These are phyloP conservation scores for Picea mariana DNA, from an alignment of 83 land plant genomes.

Conservation along the genomic window DNA sequence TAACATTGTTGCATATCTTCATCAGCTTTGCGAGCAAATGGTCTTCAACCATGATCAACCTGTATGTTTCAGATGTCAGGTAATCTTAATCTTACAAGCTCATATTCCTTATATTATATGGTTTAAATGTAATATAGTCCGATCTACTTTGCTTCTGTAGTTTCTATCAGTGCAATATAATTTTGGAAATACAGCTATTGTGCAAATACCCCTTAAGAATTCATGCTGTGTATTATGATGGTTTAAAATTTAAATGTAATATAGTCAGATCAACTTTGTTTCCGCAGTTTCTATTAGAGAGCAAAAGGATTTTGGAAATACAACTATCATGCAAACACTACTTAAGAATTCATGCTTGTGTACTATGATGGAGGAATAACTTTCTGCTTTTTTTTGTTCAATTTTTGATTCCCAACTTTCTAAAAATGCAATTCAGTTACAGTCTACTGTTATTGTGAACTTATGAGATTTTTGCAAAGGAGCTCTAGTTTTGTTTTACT, in stretches of 20 bases:
- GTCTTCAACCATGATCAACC: slow-evolving; percentile 79
- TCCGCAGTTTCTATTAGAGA: no score
- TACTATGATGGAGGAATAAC: neutral
- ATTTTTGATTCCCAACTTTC: no score
- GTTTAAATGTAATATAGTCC: neutral
- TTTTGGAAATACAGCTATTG: neutral
- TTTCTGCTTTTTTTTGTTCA: no score
- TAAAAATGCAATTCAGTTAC: no score
- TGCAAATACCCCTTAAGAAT: neutral
- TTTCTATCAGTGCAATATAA: neutral
- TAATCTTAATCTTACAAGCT: slow-evolving; percentile 14
- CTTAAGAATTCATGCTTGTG: neutral
- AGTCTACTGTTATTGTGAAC: no score
- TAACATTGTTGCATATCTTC: no score
- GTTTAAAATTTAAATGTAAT: no score
- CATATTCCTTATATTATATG: neutral
- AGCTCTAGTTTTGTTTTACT: no score
- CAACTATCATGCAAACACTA: neutral
- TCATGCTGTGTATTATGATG: no score
- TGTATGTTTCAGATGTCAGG: slow-evolving; percentile 59
- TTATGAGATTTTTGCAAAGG: no score
- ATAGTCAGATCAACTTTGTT: no score
- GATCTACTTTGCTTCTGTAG: neutral
- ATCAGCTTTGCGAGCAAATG: slow-evolving; percentile 70
- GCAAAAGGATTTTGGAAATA: neutral